Conservation (phyloP, 1,284 basidiomycete species). For the Phlebopus sp. region DNA sequence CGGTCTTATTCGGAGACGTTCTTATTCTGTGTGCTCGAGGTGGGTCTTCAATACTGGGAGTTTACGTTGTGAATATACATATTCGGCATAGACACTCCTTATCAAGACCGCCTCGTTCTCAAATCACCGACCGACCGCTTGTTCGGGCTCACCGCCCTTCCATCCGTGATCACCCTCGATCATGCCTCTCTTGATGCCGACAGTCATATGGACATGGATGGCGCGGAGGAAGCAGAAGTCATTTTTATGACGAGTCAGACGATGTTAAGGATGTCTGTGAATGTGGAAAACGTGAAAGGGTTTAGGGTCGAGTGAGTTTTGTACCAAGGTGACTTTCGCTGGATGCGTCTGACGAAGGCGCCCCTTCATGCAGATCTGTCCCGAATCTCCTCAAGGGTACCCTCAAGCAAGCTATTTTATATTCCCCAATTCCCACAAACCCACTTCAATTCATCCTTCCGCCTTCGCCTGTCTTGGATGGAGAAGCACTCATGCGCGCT, state of each 20-base stretch:
- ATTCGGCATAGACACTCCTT: slow-evolving; percentile 55
- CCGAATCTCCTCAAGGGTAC: slow-evolving; percentile 76
- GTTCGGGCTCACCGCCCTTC: slow-evolving; percentile 60
- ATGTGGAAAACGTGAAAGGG: slow-evolving; percentile 55
- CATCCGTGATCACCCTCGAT: slow-evolving; percentile 24
- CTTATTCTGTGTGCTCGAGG: slow-evolving; percentile 69
- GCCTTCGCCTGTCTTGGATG: slow-evolving; percentile 60
- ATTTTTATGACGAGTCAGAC: slow-evolving; percentile 64
- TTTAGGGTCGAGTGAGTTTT: slow-evolving; percentile 57
- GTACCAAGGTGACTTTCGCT: slow-evolving; percentile 10
- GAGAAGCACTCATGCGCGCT: slow-evolving; percentile 77
- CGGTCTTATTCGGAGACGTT: slow-evolving; percentile 73
- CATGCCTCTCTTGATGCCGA: slow-evolving; percentile 14
- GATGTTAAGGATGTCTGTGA: slow-evolving; percentile 63
- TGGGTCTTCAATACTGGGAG: slow-evolving; percentile 27
- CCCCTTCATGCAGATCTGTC: slow-evolving; percentile 50
- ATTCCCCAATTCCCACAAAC: slow-evolving; percentile 53
- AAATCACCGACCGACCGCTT: slow-evolving; percentile 66
- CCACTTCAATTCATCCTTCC: slow-evolving; percentile 84
- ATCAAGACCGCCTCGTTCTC: slow-evolving; percentile 67
- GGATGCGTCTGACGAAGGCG: slow-evolving; percentile 1
- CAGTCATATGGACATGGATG: slow-evolving; percentile 9
- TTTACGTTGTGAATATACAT: not conserved
- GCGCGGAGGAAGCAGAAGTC: slow-evolving; percentile 42
- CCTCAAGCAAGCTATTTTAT: slow-evolving; percentile 86